Base-by-base conservation (phyloP, 2,329 filamentous ascomycete species). In the Ophiognomonia clavigignenti-juglandacearum region DNA sequence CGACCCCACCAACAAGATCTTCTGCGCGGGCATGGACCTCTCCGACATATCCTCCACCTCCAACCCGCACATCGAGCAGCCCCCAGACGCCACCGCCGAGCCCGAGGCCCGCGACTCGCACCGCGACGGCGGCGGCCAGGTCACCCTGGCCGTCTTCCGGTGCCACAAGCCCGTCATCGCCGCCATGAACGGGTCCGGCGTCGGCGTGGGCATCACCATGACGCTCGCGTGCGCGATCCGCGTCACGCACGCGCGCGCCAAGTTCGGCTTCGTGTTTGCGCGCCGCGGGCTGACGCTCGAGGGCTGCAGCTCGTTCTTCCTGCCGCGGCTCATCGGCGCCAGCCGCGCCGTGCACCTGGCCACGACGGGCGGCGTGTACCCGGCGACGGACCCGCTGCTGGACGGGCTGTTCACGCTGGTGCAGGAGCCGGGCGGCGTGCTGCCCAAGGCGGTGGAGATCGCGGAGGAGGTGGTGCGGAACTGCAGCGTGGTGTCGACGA, bases 231-330 rank as follows among this genome's bases (percentile, higher is more conserved):
- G 73, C 43, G 71, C 69, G 40, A 69, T 78, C 43, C 68, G 74
- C 42, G 57, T 84, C 52, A 78, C 70, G 34, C 79, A 77, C 54
- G 61, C 66, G 34, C 64, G 68, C 10, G 82, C 84, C 2, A 85
- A 85, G 59, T 77, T 89, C 53, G 86, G 85, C 43, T 87, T 89
- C 60, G 84, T 88, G 16, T 91, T 90, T 62, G 73, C 77, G 20
- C 76, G 84, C 22, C 74, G 85, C 36, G 86, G 85, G 1, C 72
- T 90, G 57, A 73, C 80, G 50, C 83, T 86, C 77, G 86, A 91
- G 64, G 85, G 83, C 1, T 83, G 78, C 59, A 81, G 75, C 42
- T 83, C 79, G 8, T 90, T 77, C 64, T 90, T 87, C 69, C 71
- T 90, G 29, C 85, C 86, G 3, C 75, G 83, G 0, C 69, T 89